Base-by-base conservation (phyloP, 805 yeast genomes). In the Nematodospora valgi region DNA sequence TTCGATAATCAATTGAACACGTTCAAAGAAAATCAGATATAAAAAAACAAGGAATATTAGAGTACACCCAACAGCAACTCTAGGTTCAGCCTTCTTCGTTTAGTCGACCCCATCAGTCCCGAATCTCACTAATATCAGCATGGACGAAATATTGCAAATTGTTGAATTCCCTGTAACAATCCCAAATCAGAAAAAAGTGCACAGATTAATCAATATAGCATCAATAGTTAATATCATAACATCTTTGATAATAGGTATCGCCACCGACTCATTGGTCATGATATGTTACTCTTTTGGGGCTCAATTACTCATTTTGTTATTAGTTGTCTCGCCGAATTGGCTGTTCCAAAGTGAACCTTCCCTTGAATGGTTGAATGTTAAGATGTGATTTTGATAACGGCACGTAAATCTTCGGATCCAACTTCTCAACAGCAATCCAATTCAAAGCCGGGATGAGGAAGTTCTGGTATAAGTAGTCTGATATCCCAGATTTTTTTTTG, bases 81-180 rank as follows among this genome's bases (percentile, higher is more conserved):
- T n/a, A n/a, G n/a, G n/a, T n/a, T n/a, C n/a, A n/a, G n/a, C n/a
- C n/a, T n/a, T n/a, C n/a, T n/a, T n/a, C n/a, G n/a, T n/a, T n/a
- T n/a, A n/a, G n/a, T n/a, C n/a, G n/a, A n/a, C n/a, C n/a, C n/a
- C n/a, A n/a, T n/a, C n/a, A n/a, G n/a, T n/a, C n/a, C n/a, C n/a
- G n/a, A n/a, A n/a, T n/a, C 20, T 18, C 27, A 11, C 30, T 10
- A 19, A 17, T 14, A 18, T 6, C 4, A 35, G 12, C 16, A 36
- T 36, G 39, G 32, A 38, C 14, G 17, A 23, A 19, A 20, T 38
- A 5, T 12, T 23, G 14, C 26, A 38, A 30, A 21, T 21, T 18
- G 20, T 38, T 24, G 46, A 42, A 26, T 42, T 42, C 23, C 46
- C 46, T 22, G 30, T 42, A 16, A 42, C 43, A 4, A 42, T 42